Percentiles rank a stretch among this genome's conserved stretches.
Conservation (phyloP, 2,329 filamentous ascomycete genomes). For the Fusarium sp. region DNA sequence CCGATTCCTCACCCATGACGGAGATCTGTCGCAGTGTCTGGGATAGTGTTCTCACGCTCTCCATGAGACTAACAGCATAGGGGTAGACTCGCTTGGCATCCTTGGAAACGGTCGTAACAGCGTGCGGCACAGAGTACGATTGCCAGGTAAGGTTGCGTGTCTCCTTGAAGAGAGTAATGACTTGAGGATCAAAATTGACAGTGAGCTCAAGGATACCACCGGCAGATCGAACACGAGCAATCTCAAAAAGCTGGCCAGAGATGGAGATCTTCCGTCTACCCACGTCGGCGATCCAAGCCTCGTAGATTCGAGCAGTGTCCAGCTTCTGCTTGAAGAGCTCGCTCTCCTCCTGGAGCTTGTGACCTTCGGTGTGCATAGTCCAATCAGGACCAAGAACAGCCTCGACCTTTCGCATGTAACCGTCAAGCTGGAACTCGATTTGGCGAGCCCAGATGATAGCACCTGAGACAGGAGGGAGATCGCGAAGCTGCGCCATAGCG, state of each 20-base stretch:
- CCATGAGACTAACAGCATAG: slow-evolving; percentile 97
- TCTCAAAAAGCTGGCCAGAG: slow-evolving; percentile 90
- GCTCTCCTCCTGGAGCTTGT: slow-evolving; percentile 92
- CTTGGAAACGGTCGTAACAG: slow-evolving; percentile 95
- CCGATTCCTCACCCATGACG: slow-evolving; percentile 87
- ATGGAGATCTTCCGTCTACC: slow-evolving; percentile 91
- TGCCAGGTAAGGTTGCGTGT: slow-evolving; percentile 96
- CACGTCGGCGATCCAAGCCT: slow-evolving; percentile 94
- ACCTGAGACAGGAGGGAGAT: slow-evolving; percentile 94
- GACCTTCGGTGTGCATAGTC: slow-evolving; percentile 93
- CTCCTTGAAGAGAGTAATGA: slow-evolving; percentile 98
- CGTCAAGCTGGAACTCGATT: slow-evolving; percentile 94
- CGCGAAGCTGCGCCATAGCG: slow-evolving; percentile 96
- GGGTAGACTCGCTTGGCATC: slow-evolving; percentile 99
- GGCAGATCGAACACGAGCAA: slow-evolving; percentile 88
- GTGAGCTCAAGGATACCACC: slow-evolving; percentile 89
- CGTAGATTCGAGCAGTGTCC: slow-evolving; percentile 92
- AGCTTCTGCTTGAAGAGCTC: slow-evolving; percentile 96
- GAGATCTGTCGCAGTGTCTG: slow-evolving; percentile 89
- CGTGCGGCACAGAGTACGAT: slow-evolving; percentile 92
- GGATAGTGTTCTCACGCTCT: slow-evolving; percentile 93
- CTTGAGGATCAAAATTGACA: slow-evolving; percentile 97
- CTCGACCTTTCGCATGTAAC: slow-evolving; percentile 99
- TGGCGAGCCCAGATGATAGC: slow-evolving; percentile 98
- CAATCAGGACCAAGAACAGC: slow-evolving; percentile 95